Conservation (phyloP, 2,329 filamentous ascomycete species). For the Ophiocordyceps camponoti-floridani region DNA sequence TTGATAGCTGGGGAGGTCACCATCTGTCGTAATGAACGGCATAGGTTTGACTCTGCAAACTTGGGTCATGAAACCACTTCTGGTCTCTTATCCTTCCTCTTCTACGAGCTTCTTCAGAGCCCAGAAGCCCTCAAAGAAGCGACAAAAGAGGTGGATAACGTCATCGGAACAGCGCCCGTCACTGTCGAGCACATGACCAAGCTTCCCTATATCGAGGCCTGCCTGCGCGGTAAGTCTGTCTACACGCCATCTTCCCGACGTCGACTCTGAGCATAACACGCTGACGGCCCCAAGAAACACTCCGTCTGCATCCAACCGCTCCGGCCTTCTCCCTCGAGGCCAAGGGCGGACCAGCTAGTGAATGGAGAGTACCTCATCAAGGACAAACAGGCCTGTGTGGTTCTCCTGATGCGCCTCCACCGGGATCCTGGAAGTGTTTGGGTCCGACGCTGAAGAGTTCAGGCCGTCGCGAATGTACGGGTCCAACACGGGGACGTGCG, state of each 20-base stretch:
- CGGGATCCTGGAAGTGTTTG: conserved; percentile 44
- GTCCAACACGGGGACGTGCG: conserved; percentile 59
- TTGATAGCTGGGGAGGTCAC: conserved; percentile 32
- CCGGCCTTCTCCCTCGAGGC: conserved; percentile 36
- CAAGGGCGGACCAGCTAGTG: neutral
- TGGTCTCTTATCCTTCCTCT: conserved; percentile 45
- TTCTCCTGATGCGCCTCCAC: conserved; percentile 26
- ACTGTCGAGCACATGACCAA: conserved; percentile 42
- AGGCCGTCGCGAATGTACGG: conserved; percentile 63
- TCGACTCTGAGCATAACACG: no score
- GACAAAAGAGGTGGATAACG: conserved; percentile 48
- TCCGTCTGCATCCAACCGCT: conserved; percentile 44
- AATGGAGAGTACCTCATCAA: neutral
- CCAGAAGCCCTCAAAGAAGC: conserved; percentile 41
- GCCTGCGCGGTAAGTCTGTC: neutral
- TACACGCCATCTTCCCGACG: no score
- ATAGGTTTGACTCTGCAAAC: neutral
- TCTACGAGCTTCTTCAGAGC: conserved; percentile 47
- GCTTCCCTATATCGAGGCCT: conserved; percentile 38
- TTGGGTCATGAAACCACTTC: conserved; percentile 52
- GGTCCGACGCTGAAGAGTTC: conserved; percentile 47
- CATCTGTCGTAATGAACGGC: neutral
- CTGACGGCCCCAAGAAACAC: conserved; percentile 26
- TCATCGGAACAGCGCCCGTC: conserved; percentile 40
- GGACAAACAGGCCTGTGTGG: neutral